A percentile compares a stretch with the other conserved stretches of the same genome.
These are phyloP conservation scores for Cutaneotrichosporon daszewskae DNA, from an alignment of 1,284 basidiomycete genomes.

Conservation along the genomic window DNA sequence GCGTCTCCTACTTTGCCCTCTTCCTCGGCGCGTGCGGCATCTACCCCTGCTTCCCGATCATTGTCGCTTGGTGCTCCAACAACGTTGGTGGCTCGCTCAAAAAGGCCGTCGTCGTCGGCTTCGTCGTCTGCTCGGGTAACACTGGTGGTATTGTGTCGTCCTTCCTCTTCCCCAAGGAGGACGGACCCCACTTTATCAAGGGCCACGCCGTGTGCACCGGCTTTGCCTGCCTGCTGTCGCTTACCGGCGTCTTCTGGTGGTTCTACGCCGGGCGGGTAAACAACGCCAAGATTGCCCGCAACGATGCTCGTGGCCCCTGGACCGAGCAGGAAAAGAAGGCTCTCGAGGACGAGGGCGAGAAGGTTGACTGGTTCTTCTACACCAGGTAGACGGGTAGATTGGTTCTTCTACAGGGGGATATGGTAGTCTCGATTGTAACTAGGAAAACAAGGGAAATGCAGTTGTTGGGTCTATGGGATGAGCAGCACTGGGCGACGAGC, in stretches of 20 bases:
- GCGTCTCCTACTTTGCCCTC: constrained; percentile 53
- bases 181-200: constrained; percentile 25
- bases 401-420: neutral
- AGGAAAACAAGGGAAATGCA: too few species aligned
- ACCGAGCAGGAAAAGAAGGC: constrained; percentile 24
- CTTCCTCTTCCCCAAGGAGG: constrained; percentile 47
- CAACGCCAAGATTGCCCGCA: constrained; percentile 22
- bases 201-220: constrained; percentile 29
- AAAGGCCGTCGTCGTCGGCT: constrained; percentile 53
- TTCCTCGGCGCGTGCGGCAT: constrained; percentile 55
- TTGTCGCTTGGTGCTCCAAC: constrained; percentile 56
- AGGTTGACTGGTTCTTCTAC: constrained; percentile 35
- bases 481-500: too few species aligned
- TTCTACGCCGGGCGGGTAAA: constrained; percentile 21
- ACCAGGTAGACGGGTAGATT: constrained; percentile 14
- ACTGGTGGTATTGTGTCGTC: constrained; percentile 53
- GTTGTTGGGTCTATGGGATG: too few species aligned
- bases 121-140: constrained; percentile 55
- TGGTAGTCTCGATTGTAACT: neutral
- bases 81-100: constrained; percentile 57
- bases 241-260: constrained; percentile 23
- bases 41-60: constrained; percentile 54
- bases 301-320: constrained; percentile 23
- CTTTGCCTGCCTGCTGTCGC: constrained; percentile 18
- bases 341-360: constrained; percentile 28